Conservation (phyloP, 352 stramenopile genomes). For the Pythium aquatile region DNA sequence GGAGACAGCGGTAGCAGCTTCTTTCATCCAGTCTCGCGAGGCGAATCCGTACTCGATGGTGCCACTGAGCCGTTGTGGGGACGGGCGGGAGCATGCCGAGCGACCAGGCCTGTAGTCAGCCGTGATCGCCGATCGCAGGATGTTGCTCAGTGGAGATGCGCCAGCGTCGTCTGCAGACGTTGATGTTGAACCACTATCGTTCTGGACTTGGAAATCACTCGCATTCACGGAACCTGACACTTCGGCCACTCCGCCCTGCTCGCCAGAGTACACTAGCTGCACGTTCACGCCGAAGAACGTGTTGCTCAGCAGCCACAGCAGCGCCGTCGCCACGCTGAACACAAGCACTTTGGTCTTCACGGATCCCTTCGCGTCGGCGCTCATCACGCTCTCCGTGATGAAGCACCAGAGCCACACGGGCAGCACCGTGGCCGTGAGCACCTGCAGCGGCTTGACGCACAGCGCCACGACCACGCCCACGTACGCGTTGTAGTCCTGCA, state of each 20-base stretch:
- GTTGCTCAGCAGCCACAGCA: slow-evolving; percentile 68
- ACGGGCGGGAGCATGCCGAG: slow-evolving; percentile 38
- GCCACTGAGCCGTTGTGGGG: slow-evolving; percentile 40
- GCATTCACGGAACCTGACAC: slow-evolving; percentile 1
- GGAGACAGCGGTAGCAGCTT: neutral
- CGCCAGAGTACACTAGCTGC: slow-evolving; percentile 28
- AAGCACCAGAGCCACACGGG: slow-evolving; percentile 59
- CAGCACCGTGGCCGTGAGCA: slow-evolving; percentile 43
- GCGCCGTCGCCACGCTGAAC: slow-evolving; percentile 33
- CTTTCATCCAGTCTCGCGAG: slow-evolving; percentile 42
- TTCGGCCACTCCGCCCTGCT: neutral
- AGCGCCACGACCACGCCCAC: slow-evolving; percentile 36
- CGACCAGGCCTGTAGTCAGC: slow-evolving; percentile 15
- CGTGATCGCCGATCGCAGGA: slow-evolving; percentile 36
- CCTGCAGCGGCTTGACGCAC: slow-evolving; percentile 45
- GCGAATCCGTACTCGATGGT: slow-evolving; percentile 54
- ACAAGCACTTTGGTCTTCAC: slow-evolving; percentile 29
- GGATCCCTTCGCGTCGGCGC: slow-evolving; percentile 23
- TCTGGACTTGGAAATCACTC: slow-evolving; percentile 1
- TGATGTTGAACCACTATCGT: neutral
- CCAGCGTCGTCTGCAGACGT: neutral
- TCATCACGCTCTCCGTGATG: slow-evolving; percentile 49
- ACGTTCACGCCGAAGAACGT: slow-evolving; percentile 58
- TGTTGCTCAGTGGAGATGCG: slow-evolving; percentile 6
- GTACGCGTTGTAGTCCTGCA: slow-evolving; percentile 38